Conservation (phyloP, 495 filamentous ascomycete species). For the Filosporella fistucella region DNA sequence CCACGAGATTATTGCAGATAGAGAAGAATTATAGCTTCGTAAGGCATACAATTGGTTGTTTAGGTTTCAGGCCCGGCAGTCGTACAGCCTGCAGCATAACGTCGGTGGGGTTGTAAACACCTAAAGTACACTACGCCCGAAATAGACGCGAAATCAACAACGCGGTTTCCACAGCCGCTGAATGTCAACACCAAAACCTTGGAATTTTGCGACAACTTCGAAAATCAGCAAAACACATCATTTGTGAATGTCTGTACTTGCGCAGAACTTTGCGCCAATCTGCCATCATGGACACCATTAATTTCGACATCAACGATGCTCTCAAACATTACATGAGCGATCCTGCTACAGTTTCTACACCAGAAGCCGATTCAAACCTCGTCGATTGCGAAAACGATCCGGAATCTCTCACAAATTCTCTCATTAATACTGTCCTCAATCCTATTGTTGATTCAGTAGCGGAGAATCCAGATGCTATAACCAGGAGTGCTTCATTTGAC, state of each 20-base stretch:
- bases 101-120: constrained; percentile 3
- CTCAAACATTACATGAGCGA: constrained; percentile 95
- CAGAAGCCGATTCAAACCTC: constrained; percentile 79
- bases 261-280: constrained; percentile 21
- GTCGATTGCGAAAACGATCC: constrained; percentile 90
- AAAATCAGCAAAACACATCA: constrained; percentile 4
- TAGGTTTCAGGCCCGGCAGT: constrained; percentile 13
- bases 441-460: constrained; percentile 92
- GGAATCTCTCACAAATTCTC: constrained; percentile 69
- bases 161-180: constrained; percentile 3
- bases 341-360: constrained; percentile 75
- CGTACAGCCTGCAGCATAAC: constrained; percentile 9
- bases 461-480: constrained; percentile 83
- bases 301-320: constrained; percentile 93
- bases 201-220: constrained; percentile 18
- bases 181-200: constrained; percentile 16
- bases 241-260: constrained; percentile 14
- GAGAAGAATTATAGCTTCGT: neutral
- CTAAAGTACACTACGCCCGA: constrained; percentile 3
- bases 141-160: constrained; percentile 15
- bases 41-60: constrained; percentile 21
- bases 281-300: constrained; percentile 63
- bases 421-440: constrained; percentile 84
- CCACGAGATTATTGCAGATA: too few relatives aligned
- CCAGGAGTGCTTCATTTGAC: constrained; percentile 74